Evolutionary conservation across 2,329 filamentous ascomycete species (phyloP).

Genomic region (Ceratocystis harringtonii): DNA sequence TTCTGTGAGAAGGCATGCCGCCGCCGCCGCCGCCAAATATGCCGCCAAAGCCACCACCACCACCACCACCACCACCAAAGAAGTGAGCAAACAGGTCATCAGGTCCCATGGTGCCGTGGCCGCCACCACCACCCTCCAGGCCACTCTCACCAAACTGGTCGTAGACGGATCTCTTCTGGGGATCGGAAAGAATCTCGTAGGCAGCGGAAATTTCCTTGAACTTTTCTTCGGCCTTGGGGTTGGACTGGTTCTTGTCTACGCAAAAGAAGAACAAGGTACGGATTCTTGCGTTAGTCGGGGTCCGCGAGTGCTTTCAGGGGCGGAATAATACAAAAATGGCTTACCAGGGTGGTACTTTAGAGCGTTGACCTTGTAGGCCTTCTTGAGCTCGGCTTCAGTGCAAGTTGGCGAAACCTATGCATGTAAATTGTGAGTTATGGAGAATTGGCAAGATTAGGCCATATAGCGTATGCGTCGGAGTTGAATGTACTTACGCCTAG

Average conservation of each 20-base stretch:
- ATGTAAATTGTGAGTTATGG: conserved; percentile 1
- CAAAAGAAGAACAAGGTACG: conserved; percentile 4
- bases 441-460: background rate
- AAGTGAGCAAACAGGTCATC: conserved; percentile 96
- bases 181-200: conserved; percentile 86
- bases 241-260: conserved; percentile 87
- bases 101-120: conserved; percentile 73
- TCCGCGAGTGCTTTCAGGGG: too few relatives aligned
- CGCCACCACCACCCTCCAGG: conserved; percentile 56
- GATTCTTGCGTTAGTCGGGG: background rate
- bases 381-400: conserved; percentile 77
- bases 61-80: conserved; percentile 67
- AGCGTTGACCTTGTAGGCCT: conserved; percentile 71
- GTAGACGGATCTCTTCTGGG: conserved; percentile 82
- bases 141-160: conserved; percentile 97
- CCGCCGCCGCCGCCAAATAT: conserved; percentile 71
- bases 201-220: conserved; percentile 97
- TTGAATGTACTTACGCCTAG: conserved; percentile 47
- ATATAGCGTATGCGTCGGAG: background rate
- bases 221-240: conserved; percentile 85
- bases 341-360: conserved; percentile 73
- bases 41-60: conserved; percentile 41
- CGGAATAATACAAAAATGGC: conserved; percentile 20
- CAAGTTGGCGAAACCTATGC: conserved; percentile 59
- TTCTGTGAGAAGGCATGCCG: conserved; percentile 65